Evolutionary conservation across 768 basidiomycete genomes (phyloP), one percentile per base, ranked within the genome.

Genomic region (Steccherinum ochraceum): DNA sequence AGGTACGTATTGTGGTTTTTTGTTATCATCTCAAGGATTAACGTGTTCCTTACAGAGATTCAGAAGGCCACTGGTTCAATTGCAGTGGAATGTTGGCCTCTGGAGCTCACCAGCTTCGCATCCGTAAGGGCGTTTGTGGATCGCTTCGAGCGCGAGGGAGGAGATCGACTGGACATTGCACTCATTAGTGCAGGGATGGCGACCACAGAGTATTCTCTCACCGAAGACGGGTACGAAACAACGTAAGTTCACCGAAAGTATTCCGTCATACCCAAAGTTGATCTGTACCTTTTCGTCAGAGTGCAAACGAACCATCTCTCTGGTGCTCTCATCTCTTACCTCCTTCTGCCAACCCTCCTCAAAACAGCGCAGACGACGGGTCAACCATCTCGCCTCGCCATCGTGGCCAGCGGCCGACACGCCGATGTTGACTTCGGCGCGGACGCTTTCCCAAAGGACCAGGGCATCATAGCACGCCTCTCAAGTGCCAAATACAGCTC

Each of bases 261-360:
- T 21, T 39, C 4, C 4, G 16, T 46, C 30, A 35, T n/a, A n/a
- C 19, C 27, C 3, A 23, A 24, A 4, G 16, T 30, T 1, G 11
- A n/a, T 5, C 2, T 5, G 16, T 27, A 12, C 43, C 23, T 24
- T 25, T 1, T 24, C 7, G 3, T 35, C 20, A 81, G 78, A 11
- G 49, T 78, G 0, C 78, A 80, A 52, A 70, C 76, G 39, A 79
- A 80, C 57, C 55, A 69, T 55, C 59, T 81, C 5, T 64, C 74
- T 0, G 67, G 65, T 4, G 62, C 69, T 4, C 63, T 78, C 0
- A 63, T 78, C 3, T 61, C 67, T 0, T 52, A 79, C 4, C 66
- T 69, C 5, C 63, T 79, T 0, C 63, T 79, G 0, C 79, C 79
- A 0, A n/a, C n/a, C n/a, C 66, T 80, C 63, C 42, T 70, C 1